Evolutionary conservation across 2,329 filamentous ascomycete species (phyloP), one percentile per base, ranked within the genome.

Genomic region (Xylariaceae sp.): DNA sequence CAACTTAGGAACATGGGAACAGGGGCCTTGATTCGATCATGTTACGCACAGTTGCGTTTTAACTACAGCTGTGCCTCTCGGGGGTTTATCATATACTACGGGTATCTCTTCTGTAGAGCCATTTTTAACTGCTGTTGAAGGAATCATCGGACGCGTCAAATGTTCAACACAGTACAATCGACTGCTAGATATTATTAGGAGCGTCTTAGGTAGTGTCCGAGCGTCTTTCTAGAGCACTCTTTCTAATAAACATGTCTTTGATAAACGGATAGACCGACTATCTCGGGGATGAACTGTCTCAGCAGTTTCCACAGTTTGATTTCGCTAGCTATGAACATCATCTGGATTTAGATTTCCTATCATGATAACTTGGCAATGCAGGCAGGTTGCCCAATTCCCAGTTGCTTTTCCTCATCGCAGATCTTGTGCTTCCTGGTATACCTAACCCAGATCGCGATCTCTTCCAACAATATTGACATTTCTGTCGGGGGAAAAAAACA

Each of bases 201-300:
- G 37, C 12, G 21, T 44, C 37, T n/a, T n/a, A n/a, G n/a, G n/a
- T 26, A 17, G 23, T 7, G 37, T 37, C 37, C 52, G 37, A 49
- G 43, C 36, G 33, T 45, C 36, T 34, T 34, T 39, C 31, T 29
- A 24, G 29, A 17, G 17, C 21, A 44, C 47, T 34, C 29, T 46
- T 40, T 44, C 24, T 52, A 37, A 45, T 36, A 39, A 60, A 43
- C 36, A 39, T 56, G 47, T 53, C 47, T 57, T 24, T 56, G 17
- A 34, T n/a, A 31, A 11, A 36, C n/a, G n/a, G 33, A 36, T 36
- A 11, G n/a, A 11, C n/a, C 33, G 12, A 36, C 12, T 16, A 6
- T 16, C 12, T 17, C 33, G 34, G 31, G 43, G 57, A 57, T 56
- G 47, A 56, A 26, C 44, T 60, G 57, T 60, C 57, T 60, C 44